Evolutionary conservation across 495 filamentous ascomycete genomes (phyloP), one percentile per base, ranked within the genome.

Genomic region (Cercophora newfieldiana): DNA sequence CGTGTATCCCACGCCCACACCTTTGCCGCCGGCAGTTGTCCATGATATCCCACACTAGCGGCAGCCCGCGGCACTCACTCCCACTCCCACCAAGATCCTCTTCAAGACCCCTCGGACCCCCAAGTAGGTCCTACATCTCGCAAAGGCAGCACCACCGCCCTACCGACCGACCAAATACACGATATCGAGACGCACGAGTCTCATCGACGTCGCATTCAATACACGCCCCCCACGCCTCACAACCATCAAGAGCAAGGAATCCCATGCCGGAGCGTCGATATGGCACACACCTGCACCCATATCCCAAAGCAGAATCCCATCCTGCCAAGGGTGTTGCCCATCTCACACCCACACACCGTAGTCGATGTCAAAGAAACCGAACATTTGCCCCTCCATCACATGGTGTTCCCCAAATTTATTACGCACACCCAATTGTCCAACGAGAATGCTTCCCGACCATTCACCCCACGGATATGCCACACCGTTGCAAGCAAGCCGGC

Each of bases 401-500:
- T 44, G 37, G 4, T 16, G 22, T n/a, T 8, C 24, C 48, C 48
- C 50, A 8, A 53, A 26, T 19, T 24, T 53, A 53, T 24, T 24
- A 19, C 50, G 10, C 16, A 16, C 21, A 7, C n/a, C n/a, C 7
- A 53, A 57, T 57, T 57, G 54, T n/a, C 54, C 54, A 57, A 18
- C 30, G 26, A 57, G 7, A 57, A 57, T 4, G 6, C 54, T n/a
- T 57, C 54, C 54, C 54, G 54, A 57, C 21, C 54, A 28, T 30
- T 28, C 54, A 57, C 54, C 54, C 54, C 54, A 26, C 54, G 54
- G 54, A 5, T 25, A 57, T 22, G 4, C 54, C 54, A 30, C 54
- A n/a, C 54, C 54, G 54, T 57, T 57, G 54, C 54, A 30, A 24
- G 18, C 54, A 28, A 7, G 19, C 18, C 25, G 16, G 26, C 49